phyloP scores from a whole-genome alignment of 768 basidiomycete genomes.

The Coprinopsis sp. region DNA sequence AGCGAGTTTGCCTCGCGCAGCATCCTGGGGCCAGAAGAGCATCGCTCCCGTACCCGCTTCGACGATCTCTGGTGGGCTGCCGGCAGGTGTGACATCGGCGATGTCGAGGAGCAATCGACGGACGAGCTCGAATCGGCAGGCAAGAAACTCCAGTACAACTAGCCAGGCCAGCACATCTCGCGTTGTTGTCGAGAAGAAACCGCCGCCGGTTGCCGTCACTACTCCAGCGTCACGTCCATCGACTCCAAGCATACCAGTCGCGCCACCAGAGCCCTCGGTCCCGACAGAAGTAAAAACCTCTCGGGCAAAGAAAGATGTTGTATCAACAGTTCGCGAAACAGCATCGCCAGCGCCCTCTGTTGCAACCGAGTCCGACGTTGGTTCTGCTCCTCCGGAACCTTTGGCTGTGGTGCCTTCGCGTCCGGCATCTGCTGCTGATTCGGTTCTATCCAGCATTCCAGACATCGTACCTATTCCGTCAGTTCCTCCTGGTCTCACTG shows the following conservation, averaged over 20 bases:
- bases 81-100: conserved; percentile 17
- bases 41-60: conserved; percentile 17
- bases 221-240: conserved; percentile 53
- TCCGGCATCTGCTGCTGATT: conserved; percentile 30
- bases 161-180: conserved; percentile 23
- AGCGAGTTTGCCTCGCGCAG: conserved; percentile 61
- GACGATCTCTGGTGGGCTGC: conserved; percentile 8
- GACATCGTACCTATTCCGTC: conserved; percentile 26
- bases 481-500: conserved; percentile 47
- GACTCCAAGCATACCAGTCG: conserved; percentile 45
- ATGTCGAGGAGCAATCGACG: conserved; percentile 40
- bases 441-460: conserved; percentile 35
- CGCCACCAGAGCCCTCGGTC: too few species aligned
- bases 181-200: conserved; percentile 43
- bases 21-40: conserved; percentile 57
- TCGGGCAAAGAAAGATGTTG: conserved; percentile 36
- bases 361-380: conserved; percentile 47
- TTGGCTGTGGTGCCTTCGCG: conserved; percentile 34
- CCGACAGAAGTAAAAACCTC: conserved; percentile 35
- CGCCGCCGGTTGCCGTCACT: conserved; percentile 50
- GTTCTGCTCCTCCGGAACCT: conserved; percentile 42
- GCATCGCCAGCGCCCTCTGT: conserved; percentile 46
- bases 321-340: conserved; percentile 18
- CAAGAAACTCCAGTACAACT: conserved; percentile 30
- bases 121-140: conserved; percentile 39